These are phyloP conservation scores for Zymoseptoria brevis DNA, from an alignment of 2,329 filamentous ascomycete genomes.

Conservation along the genomic window DNA sequence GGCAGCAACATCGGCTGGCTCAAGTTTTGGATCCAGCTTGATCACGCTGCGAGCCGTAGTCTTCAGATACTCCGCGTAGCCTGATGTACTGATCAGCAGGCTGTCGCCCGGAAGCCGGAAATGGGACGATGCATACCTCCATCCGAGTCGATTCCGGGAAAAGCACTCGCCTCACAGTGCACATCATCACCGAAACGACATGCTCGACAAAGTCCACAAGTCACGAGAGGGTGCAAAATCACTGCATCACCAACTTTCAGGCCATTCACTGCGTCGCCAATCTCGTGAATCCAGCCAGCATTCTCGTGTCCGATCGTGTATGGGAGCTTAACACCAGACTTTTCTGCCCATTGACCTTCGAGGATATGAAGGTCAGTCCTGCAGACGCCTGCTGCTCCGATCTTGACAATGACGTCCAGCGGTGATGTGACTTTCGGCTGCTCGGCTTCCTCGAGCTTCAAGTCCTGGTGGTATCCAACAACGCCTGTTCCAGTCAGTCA, in stretches of 20 bases:
- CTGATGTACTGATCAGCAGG: background rate
- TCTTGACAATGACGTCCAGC: constrained; percentile 23
- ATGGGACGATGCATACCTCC: constrained; percentile 4
- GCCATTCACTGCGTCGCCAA: constrained; percentile 17
- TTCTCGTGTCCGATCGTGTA: constrained; percentile 24
- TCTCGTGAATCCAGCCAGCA: constrained; percentile 19
- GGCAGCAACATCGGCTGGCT: constrained; percentile 22
- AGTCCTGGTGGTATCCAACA: constrained; percentile 20
- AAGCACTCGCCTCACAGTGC: constrained; percentile 18
- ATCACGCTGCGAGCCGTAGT: constrained; percentile 22
- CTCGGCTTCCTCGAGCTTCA: constrained; percentile 18
- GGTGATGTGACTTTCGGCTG: constrained; percentile 17
- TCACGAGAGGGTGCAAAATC: constrained; percentile 20
- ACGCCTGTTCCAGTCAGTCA: constrained; percentile 2
- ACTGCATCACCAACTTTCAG: constrained; percentile 19
- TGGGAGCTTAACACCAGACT: constrained; percentile 18
- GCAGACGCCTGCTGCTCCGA: constrained; percentile 23
- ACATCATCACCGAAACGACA: constrained; percentile 23
- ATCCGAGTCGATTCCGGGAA: constrained; percentile 22
- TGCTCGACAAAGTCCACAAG: constrained; percentile 20
- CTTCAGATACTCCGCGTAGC: constrained; percentile 21
- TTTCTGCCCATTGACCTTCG: constrained; percentile 22
- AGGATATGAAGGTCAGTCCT: constrained; percentile 24
- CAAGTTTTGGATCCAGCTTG: constrained; percentile 19
- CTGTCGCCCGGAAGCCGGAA: background rate